Evolutionary conservation across 352 stramenopile genomes (phyloP), one percentile per base, ranked within the genome.

Genomic region (Phytophthora uliginosa): DNA sequence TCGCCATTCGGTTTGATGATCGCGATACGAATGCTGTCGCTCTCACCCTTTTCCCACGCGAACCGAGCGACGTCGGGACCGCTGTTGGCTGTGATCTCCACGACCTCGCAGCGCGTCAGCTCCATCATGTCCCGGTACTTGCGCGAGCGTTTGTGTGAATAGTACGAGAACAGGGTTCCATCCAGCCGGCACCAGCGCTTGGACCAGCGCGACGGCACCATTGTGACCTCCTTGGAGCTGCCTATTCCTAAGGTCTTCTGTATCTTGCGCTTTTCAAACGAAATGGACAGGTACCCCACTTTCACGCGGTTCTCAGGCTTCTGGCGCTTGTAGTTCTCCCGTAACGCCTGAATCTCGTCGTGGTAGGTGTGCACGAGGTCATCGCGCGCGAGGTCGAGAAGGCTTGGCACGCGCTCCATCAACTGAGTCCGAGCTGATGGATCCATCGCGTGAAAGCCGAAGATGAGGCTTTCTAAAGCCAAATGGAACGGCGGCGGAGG

Each of bases 301-400:
- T 95, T 95, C 20, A 95, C 81, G 17, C 88, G 86, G 48, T 93
- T 92, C 58, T 94, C 86, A 0, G 88, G 88, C 24, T 85, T 83
- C 52, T 94, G 85, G 0, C 88, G 86, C 59, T 94, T 93, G 74
- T 95, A 95, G 65, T 95, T 95, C 62, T 95, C 88, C 28, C 88
- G 89, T 13, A 95, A 70, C 7, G 91, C 77, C 45, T 90, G 78
- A 54, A 95, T 95, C 45, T 95, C 88, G 40, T 95, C 88, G 71
- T 94, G 87, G 64, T 95, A 95, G 22, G 88, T 95, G 62, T 94
- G 88, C 13, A 90, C 88, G 12, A 92, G 77, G 61, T 95, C 88
- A 52, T 94, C 88, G 54, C 89, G 88, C 10, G 86, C 88, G 13
- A 92, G 66, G 65, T 95, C 88, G 0, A 95, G 69, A 20, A 95